A percentile compares a stretch with the other conserved stretches of the same genome.
Evolutionary conservation across 1,284 basidiomycete genomes (phyloP).

Genomic region (Porodaedalea pini): DNA sequence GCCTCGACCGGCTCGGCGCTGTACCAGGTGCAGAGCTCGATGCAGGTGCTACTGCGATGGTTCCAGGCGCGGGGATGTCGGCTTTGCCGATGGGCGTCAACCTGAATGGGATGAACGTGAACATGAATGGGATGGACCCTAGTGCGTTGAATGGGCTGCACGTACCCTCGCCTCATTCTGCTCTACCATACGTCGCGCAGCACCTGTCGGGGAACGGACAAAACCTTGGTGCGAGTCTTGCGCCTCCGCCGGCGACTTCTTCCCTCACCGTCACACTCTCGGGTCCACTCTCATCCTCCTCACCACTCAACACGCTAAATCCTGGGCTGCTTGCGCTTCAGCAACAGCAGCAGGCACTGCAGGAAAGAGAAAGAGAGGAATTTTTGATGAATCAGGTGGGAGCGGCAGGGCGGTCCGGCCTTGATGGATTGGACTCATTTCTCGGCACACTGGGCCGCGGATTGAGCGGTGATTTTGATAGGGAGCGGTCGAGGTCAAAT

Average conservation of each 20-base stretch:
- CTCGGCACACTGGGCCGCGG: not conserved
- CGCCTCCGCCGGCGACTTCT: not conserved
- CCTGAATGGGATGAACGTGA: not conserved
- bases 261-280: not conserved
- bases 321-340: constrained; percentile 2
- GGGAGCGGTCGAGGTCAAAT: constrained; percentile 15
- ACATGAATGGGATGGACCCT: not conserved
- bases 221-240: not conserved
- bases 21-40: constrained; percentile 26
- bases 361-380: constrained; percentile 2
- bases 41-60: constrained; percentile 4
- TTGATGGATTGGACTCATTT: not conserved
- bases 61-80: not conserved
- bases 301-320: not conserved
- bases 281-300: not conserved
- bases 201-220: constrained; percentile 3
- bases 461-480: not conserved
- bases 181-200: constrained; percentile 3
- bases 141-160: constrained; percentile 4
- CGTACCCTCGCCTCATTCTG: constrained; percentile 14
- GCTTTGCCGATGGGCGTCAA: not conserved
- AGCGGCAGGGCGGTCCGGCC: not conserved
- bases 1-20: constrained; percentile 66
- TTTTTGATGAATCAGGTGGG: not conserved
- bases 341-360: constrained; percentile 5